Evolutionary conservation across 148 eudicot species (phyloP).

Genomic region (Vaccinium darrowii): DNA sequence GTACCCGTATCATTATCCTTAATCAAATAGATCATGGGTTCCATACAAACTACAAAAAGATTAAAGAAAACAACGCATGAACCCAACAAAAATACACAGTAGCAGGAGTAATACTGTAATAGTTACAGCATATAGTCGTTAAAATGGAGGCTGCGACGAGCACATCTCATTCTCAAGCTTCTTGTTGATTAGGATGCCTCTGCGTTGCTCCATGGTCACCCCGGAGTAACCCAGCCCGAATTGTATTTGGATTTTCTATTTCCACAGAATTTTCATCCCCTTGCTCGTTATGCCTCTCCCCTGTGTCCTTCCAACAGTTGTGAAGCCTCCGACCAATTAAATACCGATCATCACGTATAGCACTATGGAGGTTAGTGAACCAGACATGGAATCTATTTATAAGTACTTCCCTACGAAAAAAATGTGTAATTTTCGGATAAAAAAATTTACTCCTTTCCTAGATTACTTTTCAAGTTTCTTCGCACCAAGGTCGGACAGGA

Average conservation of each 20-base stretch:
- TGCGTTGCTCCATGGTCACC: conserved; percentile 53
- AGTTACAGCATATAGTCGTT: neutral
- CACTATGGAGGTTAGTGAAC: conserved; percentile 97
- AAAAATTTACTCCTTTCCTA: too few relatives aligned
- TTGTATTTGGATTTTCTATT: conserved; percentile 26
- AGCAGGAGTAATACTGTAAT: too few relatives aligned
- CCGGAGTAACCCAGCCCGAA: conserved; percentile 20
- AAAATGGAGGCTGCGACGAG: neutral
- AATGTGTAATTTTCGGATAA: too few relatives aligned
- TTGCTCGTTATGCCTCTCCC: conserved; percentile 22
- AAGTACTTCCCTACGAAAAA: too few relatives aligned
- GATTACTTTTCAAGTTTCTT: too few relatives aligned
- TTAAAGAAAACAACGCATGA: too few relatives aligned
- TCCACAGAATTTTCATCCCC: conserved; percentile 19
- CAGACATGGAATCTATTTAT: conserved; percentile 90
- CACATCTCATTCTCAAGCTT: conserved; percentile 23
- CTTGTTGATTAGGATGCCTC: conserved; percentile 48
- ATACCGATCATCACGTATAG: conserved; percentile 91
- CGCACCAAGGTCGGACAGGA: too few relatives aligned
- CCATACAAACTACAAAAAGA: too few relatives aligned
- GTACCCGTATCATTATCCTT: too few relatives aligned
- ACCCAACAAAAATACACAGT: too few relatives aligned
- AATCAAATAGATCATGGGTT: too few relatives aligned
- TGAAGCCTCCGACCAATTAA: conserved; percentile 91
- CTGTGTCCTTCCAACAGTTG: conserved; percentile 60